A percentile compares a stretch with the other conserved stretches of the same genome.
Conservation (phyloP, 2,329 filamentous ascomycete species). For the Emericellopsis atlantica region DNA sequence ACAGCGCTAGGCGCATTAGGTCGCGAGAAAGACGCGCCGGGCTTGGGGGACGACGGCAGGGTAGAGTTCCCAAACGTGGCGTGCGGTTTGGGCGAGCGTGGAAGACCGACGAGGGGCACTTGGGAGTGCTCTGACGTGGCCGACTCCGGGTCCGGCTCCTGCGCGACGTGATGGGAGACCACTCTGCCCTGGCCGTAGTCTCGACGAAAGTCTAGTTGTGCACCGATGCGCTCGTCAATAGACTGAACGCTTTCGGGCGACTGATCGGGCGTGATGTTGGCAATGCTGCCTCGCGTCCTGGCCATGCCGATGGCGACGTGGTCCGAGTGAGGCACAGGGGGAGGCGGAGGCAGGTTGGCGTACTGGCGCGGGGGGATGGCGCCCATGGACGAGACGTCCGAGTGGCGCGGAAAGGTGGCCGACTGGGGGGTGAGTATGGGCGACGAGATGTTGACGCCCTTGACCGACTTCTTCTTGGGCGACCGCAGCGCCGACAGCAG, state of each 20-base stretch:
- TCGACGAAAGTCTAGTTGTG: conserved; percentile 15
- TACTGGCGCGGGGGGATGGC: conserved; percentile 46
- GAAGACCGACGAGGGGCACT: conserved; percentile 37
- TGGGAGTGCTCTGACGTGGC: conserved; percentile 38
- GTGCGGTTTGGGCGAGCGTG: conserved; percentile 25
- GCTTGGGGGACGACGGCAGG: conserved; percentile 37
- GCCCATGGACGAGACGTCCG: conserved; percentile 44
- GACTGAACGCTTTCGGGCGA: conserved; percentile 29
- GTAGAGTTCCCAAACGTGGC: conserved; percentile 15
- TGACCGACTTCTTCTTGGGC: conserved; percentile 38
- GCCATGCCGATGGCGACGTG: conserved; percentile 22
- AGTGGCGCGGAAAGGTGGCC: conserved; percentile 41
- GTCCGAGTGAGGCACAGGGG: conserved; percentile 39
- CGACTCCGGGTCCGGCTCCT: conserved; percentile 35
- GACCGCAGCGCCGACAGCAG: conserved; percentile 50
- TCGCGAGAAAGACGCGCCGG: conserved; percentile 35
- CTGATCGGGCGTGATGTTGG: conserved; percentile 16
- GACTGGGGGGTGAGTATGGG: conserved; percentile 54
- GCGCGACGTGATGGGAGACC: conserved; percentile 21
- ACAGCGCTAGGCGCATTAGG: conserved; percentile 39
- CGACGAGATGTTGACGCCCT: conserved; percentile 47
- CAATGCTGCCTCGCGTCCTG: conserved; percentile 10
- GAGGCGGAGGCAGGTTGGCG: conserved; percentile 40
- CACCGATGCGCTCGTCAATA: conserved; percentile 44
- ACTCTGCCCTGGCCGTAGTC: conserved; percentile 15